Evolutionary conservation across 495 filamentous ascomycete genomes (phyloP).

Genomic region (Annulohypoxylon maeteangense): DNA sequence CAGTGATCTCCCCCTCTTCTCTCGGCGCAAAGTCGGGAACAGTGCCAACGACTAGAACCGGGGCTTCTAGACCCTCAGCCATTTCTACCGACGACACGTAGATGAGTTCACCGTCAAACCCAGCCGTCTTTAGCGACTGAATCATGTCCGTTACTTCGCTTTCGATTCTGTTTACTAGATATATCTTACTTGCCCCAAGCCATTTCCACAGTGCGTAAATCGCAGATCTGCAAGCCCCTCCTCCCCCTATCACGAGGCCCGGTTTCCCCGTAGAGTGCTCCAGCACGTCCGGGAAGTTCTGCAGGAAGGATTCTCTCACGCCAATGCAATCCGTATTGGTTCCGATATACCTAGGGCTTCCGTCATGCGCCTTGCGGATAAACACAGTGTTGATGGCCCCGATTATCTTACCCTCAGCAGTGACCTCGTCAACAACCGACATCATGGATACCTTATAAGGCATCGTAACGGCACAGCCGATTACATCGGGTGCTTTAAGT

Average conservation of each 20-base stretch:
- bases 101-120: not conserved
- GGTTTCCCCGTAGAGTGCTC: not conserved
- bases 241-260: not conserved
- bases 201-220: constrained; percentile 11
- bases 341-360: not conserved
- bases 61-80: not conserved
- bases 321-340: constrained; percentile 9
- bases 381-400: constrained; percentile 7
- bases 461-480: constrained; percentile 2
- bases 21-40: constrained; percentile 1
- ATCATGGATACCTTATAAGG: constrained; percentile 7
- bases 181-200: constrained; percentile 3
- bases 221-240: constrained; percentile 6
- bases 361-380: constrained; percentile 3
- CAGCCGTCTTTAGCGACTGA: not conserved
- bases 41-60: not conserved
- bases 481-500: not conserved
- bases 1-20: not conserved
- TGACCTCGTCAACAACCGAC: constrained; percentile 3
- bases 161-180: constrained; percentile 4
- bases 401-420: constrained; percentile 1
- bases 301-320: constrained; percentile 1
- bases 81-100: not conserved
- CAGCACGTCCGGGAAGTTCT: not conserved
- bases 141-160: not conserved